phyloP scores from a whole-genome alignment of 257 asterid genomes.

The Marsdenia floribunda region DNA sequence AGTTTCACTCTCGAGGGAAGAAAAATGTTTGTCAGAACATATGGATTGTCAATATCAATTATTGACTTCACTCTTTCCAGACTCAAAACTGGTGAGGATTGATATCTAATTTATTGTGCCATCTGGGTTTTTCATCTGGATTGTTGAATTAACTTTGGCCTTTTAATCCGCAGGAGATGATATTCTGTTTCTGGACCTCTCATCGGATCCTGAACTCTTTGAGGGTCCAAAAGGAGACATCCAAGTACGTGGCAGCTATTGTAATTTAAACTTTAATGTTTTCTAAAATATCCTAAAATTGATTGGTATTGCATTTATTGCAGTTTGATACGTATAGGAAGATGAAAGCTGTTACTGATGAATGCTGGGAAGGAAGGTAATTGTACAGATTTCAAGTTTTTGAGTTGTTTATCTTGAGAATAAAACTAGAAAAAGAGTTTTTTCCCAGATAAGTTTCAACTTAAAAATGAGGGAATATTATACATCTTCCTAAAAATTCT shows the following conservation, averaged over 20 bases:
- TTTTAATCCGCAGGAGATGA: constrained; percentile 66
- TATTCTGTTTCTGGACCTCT: constrained; percentile 80
- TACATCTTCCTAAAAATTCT: neutral
- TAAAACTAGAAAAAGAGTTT: too few relatives aligned
- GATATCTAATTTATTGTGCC: constrained; percentile 1
- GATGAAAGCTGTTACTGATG: constrained; percentile 81
- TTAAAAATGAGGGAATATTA: neutral
- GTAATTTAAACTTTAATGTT: constrained; percentile 11
- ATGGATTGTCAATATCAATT: constrained; percentile 69
- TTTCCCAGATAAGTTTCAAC: neutral
- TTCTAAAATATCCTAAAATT: constrained; percentile 10
- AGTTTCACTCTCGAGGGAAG: constrained; percentile 70
- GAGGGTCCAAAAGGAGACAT: constrained; percentile 85
- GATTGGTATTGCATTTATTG: constrained; percentile 18
- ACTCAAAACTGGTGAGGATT: constrained; percentile 71
- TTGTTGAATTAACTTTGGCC: neutral
- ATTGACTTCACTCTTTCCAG: constrained; percentile 96
- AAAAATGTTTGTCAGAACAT: constrained; percentile 50
- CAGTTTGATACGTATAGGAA: constrained; percentile 91
- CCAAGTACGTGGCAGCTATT: constrained; percentile 46
- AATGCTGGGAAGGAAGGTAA: constrained; percentile 98
- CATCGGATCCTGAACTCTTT: constrained; percentile 81
- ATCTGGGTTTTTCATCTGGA: constrained; percentile 1
- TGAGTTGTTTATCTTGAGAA: neutral
- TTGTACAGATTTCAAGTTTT: neutral